A percentile compares a stretch with the other conserved stretches of the same genome.
Evolutionary conservation across 2,329 filamentous ascomycete genomes (phyloP).

Genomic region (Pleurostoma richardsiae): DNA sequence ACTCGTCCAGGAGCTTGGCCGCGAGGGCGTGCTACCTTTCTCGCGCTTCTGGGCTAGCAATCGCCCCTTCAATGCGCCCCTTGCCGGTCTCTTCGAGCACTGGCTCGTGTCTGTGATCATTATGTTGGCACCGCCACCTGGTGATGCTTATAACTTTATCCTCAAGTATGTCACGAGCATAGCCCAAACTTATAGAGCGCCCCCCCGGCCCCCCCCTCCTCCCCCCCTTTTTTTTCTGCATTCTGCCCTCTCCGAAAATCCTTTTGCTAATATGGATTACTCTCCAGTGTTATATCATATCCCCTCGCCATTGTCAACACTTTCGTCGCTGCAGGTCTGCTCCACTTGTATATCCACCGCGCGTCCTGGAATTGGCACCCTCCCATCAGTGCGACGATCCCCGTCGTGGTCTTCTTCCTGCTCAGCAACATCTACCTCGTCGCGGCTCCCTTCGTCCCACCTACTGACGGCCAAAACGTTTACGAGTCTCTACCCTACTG

Average conservation of each 20-base stretch:
- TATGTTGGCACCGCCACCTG: slow-evolving; percentile 59
- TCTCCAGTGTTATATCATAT: slow-evolving; percentile 27
- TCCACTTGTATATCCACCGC: slow-evolving; percentile 57
- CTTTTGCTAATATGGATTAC: not conserved
- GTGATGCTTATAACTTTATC: slow-evolving; percentile 67
- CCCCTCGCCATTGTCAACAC: slow-evolving; percentile 60
- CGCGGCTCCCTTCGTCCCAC: slow-evolving; percentile 58
- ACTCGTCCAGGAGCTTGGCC: slow-evolving; percentile 60
- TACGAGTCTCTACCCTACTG: slow-evolving; percentile 49
- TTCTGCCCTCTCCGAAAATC: slow-evolving; percentile 56
- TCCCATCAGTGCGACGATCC: slow-evolving; percentile 61
- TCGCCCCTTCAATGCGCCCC: slow-evolving; percentile 60
- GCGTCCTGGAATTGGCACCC: slow-evolving; percentile 53
- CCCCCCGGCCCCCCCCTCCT: slow-evolving; percentile 63
- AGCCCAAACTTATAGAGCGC: slow-evolving; percentile 37
- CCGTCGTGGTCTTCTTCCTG: slow-evolving; percentile 52
- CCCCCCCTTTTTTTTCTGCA: slow-evolving; percentile 59
- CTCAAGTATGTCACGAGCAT: slow-evolving; percentile 35
- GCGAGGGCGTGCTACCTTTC: slow-evolving; percentile 61
- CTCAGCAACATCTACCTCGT: slow-evolving; percentile 49
- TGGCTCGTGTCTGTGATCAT: slow-evolving; percentile 64
- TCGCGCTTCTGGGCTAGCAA: slow-evolving; percentile 57
- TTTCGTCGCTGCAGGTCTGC: slow-evolving; percentile 52
- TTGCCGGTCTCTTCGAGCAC: slow-evolving; percentile 64
- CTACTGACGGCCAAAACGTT: slow-evolving; percentile 37